Evolutionary conservation across 148 eudicot species (phyloP).

Genomic region (Rhododendron henanense): DNA sequence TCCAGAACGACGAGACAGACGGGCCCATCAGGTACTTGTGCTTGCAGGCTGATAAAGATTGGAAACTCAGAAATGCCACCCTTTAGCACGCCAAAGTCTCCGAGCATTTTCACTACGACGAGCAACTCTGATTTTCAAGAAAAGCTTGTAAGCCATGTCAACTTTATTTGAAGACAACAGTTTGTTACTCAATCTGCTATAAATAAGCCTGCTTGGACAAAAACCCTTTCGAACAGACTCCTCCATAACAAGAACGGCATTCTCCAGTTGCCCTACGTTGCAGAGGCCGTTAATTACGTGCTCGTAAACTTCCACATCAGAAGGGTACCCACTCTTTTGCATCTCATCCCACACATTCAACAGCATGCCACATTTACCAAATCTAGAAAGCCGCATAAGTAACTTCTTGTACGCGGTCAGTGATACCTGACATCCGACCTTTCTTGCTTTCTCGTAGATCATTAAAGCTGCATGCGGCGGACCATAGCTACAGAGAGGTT

Average conservation of each 20-base stretch:
- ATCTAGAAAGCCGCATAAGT: constrained; percentile 76
- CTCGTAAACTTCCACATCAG: constrained; percentile 78
- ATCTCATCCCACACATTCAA: constrained; percentile 77
- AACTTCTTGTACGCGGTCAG: constrained; percentile 68
- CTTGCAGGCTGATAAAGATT: background rate
- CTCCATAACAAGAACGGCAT: constrained; percentile 74
- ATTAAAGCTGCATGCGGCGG: constrained; percentile 92
- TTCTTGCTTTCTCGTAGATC: constrained; percentile 69
- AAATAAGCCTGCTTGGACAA: constrained; percentile 74
- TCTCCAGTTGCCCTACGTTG: constrained; percentile 84
- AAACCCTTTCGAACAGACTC: constrained; percentile 69
- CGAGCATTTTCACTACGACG: constrained; percentile 66
- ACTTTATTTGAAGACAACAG: constrained; percentile 59
- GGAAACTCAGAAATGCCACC: constrained; percentile 73
- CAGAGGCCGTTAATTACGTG: constrained; percentile 75
- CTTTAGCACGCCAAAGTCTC: constrained; percentile 73
- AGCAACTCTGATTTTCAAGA: constrained; percentile 59
- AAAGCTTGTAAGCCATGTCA: constrained; percentile 68
- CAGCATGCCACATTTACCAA: constrained; percentile 92
- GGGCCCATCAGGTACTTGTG: background rate
- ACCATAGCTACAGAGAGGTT: constrained; percentile 75
- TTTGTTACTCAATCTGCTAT: constrained; percentile 67
- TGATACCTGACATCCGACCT: constrained; percentile 59
- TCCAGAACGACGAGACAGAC: background rate
- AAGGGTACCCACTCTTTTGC: constrained; percentile 66